A percentile compares a stretch with the other conserved stretches of the same genome.
These are phyloP conservation scores for Leishmania martiniquensis DNA, from an alignment of 208 protist species.

Conservation along the genomic window DNA sequence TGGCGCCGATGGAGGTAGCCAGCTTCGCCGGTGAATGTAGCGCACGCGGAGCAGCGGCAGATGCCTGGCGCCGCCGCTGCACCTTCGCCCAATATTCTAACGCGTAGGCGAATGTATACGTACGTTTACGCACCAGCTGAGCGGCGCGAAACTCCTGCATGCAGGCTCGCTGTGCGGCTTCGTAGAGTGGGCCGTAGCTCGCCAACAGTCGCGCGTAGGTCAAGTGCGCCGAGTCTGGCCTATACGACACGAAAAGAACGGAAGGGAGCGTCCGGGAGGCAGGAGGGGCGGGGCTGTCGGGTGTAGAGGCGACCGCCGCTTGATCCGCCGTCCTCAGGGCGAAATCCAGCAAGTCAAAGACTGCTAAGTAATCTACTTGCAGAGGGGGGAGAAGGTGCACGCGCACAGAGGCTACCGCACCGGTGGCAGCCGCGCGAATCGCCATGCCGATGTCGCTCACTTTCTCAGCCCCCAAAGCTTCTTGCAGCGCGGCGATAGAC, in stretches of 20 bases:
- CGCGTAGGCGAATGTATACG: conserved; percentile 43
- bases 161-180: conserved; percentile 43
- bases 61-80: conserved; percentile 25
- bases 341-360: conserved; percentile 54
- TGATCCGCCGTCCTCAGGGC: conserved; percentile 29
- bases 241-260: conserved; percentile 76
- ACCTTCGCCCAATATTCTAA: conserved; percentile 72
- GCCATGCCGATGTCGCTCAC: conserved; percentile 11
- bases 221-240: conserved; percentile 32
- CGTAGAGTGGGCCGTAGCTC: conserved; percentile 65
- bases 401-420: conserved; percentile 2
- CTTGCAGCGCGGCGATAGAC: conserved; percentile 10
- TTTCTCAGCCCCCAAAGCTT: conserved; percentile 26
- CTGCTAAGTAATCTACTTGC: conserved; percentile 53
- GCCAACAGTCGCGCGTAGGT: conserved; percentile 76
- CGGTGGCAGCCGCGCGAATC: neutral
- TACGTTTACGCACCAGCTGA: conserved; percentile 31
- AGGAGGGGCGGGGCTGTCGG: neutral
- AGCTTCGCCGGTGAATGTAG: neutral
- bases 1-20: neutral
- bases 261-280: conserved; percentile 24
- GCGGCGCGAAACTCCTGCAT: conserved; percentile 34
- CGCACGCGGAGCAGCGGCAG: neutral
- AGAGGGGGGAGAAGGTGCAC: conserved; percentile 48
- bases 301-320: neutral